phyloP scores from a whole-genome alignment of 2,329 filamentous ascomycete genomes.

The Triangularia verruculosa region DNA sequence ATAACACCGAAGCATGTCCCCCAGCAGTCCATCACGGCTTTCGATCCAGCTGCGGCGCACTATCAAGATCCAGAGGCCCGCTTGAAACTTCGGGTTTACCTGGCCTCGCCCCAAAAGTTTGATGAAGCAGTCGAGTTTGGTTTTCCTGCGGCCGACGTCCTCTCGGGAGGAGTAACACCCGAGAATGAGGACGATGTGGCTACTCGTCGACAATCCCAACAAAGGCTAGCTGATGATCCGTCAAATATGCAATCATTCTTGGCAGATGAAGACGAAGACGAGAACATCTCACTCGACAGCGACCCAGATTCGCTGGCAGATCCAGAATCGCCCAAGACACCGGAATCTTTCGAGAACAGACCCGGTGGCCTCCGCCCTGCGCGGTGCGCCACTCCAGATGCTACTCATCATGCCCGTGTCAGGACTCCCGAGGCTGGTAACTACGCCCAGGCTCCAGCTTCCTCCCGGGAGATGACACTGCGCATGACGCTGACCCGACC shows the following conservation, averaged over 20 bases:
- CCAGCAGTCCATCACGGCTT: conserved; percentile 47
- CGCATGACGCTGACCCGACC: conserved; percentile 92
- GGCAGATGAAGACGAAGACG: conserved; percentile 45
- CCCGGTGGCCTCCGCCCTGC: conserved; percentile 18
- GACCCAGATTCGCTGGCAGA: conserved; percentile 55
- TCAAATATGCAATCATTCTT: conserved; percentile 57
- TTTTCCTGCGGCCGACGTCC: conserved; percentile 65
- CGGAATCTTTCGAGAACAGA: conserved; percentile 45
- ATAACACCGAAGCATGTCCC: conserved; percentile 48
- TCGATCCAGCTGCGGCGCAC: conserved; percentile 73
- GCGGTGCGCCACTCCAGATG: conserved; percentile 18
- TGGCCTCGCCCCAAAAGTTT: conserved; percentile 89
- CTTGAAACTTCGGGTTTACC: conserved; percentile 78
- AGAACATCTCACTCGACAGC: conserved; percentile 54
- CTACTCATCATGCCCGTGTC: neutral
- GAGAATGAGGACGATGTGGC: conserved; percentile 30
- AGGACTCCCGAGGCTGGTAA: conserved; percentile 34
- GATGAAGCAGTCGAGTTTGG: conserved; percentile 94
- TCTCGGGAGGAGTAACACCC: conserved; percentile 33
- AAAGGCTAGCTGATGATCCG: conserved; percentile 37
- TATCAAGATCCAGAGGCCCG: conserved; percentile 90
- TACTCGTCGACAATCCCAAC: conserved; percentile 29
- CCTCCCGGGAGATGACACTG: conserved; percentile 85
- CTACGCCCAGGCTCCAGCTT: conserved; percentile 51
- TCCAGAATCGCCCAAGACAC: conserved; percentile 58